Evolutionary conservation across 108 stramenopile species (phyloP), one percentile per base, ranked within the genome.

Genomic region (Skeletonema marinoi): DNA sequence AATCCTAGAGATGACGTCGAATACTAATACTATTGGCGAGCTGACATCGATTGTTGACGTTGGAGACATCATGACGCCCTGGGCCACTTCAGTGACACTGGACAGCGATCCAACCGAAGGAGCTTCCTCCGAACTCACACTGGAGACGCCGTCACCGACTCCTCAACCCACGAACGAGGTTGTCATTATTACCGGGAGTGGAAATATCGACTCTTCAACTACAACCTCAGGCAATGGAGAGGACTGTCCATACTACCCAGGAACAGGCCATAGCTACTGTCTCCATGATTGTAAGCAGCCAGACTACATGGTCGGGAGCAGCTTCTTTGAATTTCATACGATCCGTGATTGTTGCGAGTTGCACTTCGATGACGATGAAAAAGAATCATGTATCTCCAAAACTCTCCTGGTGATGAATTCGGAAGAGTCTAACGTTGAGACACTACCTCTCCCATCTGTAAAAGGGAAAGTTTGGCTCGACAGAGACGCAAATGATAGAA

Each of bases 221-320:
- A 46, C 54, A 21, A 10, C 54, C 25, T 56, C 21, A 25, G 9
- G 21, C 54, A 56, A 56, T 29, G 54, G 9, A 0, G 16, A 56
- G 9, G 54, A n/a, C 9, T 80, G 78, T 39, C 66, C 50, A 44
- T 80, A 73, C 60, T 80, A 73, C 38, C 78, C 78, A 51, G 78
- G 72, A 10, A 68, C 35, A 50, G 71, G 72, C 32, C 66, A 54
- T 65, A 21, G 42, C n/a, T 54, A 73, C 61, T 80, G 78, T 50
- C 42, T 80, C 13, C 56, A 44, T 29, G 78, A 80, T 42, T 80
- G 78, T 54, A 63, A 35, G n/a, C 68, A 80, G 44, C 78, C 78
- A 6, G 32, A 39, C 4, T 73, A 68, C 72, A 80, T 80, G 78
- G 50, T 32, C 16, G 67, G 66, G 32, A 73, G 73, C 30, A 29